Percentiles rank a stretch among this genome's conserved stretches.
These are phyloP conservation scores for Pythium rhizo-oryzae DNA, from an alignment of 352 stramenopile genomes.

Conservation along the genomic window DNA sequence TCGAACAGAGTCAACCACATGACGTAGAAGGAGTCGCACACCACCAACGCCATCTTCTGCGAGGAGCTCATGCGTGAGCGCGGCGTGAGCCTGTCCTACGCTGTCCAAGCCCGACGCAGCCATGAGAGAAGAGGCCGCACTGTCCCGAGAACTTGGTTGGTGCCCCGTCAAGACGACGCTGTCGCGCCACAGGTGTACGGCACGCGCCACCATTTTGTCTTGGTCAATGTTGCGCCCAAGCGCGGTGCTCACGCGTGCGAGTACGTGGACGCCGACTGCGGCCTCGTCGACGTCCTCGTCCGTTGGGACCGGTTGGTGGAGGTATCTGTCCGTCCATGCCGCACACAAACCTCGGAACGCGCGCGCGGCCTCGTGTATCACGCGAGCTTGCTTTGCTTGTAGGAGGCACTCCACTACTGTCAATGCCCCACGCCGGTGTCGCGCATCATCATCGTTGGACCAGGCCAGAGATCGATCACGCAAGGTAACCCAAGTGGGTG, in stretches of 20 bases:
- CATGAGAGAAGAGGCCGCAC: neutral
- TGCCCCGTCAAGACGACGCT: neutral
- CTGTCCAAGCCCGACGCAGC: neutral
- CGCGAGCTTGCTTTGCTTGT: constrained; percentile 3
- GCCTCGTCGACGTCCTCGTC: neutral
- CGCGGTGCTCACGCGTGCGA: neutral
- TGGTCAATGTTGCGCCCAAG: constrained; percentile 8
- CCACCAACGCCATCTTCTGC: neutral
- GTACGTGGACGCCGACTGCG: neutral
- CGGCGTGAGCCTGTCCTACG: neutral
- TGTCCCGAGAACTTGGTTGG: neutral
- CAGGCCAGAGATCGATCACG: constrained; percentile 4
- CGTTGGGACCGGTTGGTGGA: neutral
- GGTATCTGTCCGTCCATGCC: constrained; percentile 1
- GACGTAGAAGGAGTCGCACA: neutral
- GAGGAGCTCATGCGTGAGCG: neutral
- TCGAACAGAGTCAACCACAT: neutral
- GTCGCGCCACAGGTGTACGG: neutral
- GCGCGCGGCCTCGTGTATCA: neutral
- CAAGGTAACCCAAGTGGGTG: neutral
- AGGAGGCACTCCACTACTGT: neutral
- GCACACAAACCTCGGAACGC: constrained; percentile 1
- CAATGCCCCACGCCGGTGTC: neutral
- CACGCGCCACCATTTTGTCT: neutral
- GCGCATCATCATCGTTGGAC: neutral